Base-by-base conservation (phyloP, 192 early-diverging fungal species). In the Linderina pennispora region DNA sequence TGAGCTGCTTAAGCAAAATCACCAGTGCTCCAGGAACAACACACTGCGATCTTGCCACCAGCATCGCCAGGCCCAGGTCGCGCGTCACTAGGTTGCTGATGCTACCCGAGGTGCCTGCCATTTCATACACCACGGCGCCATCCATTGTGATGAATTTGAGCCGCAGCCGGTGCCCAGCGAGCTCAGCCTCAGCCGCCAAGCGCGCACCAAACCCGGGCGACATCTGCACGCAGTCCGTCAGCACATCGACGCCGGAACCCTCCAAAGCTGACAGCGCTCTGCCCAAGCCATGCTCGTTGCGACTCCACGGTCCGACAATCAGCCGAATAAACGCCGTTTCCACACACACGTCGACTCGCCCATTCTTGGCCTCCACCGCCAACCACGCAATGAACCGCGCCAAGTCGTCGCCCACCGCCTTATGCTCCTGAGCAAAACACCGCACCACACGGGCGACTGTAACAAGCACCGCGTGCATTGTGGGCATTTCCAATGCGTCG, bases 311-410 rank as follows among this genome's bases (percentile, higher is more conserved):
- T 1, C 61, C 68, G 15, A 54, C 22, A 2, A 72, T 34, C 36
- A 32, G 15, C 2, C 58, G 61, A 24, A 50, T 15, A 43, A 72
- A 53, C 28, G 55, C 40, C 3, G 50, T 25, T 22, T 65, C 68
- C n/a, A 72, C 40, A 21, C 45, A 50, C 14, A 44, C 25, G 20
- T 56, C 57, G 1, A 72, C 32, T 14, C 44, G 42, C 11, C 50
- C 49, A n/a, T 51, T 38, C 9, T 25, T 28, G 2, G 45, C 39
- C 18, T 72, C 68, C 16, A 39, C 39, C 9, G 46, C 45, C 7
- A 72, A 23, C 62, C 58, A 64, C n/a, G 49, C 68, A 21, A 72
- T 58, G 47, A 72, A 65, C 15, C 53, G 56, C 7, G 62, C 45
- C 40, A 72, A 28, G n/a, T 72, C 62, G 31, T 72, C 62, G 19